Evolutionary conservation across 805 yeast species (phyloP), one percentile per base, ranked within the genome.

Genomic region (Starmera caribaea): DNA sequence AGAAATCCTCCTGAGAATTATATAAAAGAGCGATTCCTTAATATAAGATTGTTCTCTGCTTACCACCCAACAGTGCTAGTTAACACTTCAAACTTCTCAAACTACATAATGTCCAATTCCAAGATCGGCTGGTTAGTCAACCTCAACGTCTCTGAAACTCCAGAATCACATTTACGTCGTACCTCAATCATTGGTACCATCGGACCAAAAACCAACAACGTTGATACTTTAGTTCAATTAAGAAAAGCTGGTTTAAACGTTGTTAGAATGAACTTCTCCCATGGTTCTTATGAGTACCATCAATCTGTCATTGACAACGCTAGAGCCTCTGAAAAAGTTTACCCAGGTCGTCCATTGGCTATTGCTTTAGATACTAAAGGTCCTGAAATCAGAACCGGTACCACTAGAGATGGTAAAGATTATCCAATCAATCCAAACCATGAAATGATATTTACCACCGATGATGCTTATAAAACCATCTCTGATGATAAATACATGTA

Each of bases 351-450:
- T 72, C 98, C 97, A 41, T 75, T 92, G 58, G 97, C 96, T 46
- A 89, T 92, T 67, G 98, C 98, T 50, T 79, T 92, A 57, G 98
- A 92, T 68, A 92, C 97, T 66, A 92, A 92, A 78, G 98, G 98
- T 55, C 98, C 98, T 48, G 98, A 92, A 73, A 92, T 92, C 72
- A 86, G 98, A 79, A 90, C 98, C 43, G 98, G 98, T 68, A 79
- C 88, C 65, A 92, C 98, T 55, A 63, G 68, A 48, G 85, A 74
- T 57, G 84, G 76, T 44, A 65, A 68, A 45, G 98, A 92, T 62
- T 87, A 68, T 68, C 82, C 96, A 58, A 83, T 92, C 58, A 66
- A 74, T 35, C 74, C 92, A 45, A 79, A 78, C 68, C 96, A 87
- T 66, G 90, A 82, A 66, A 84, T 92, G 95, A 78, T 71, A 61